Evolutionary conservation across 2,329 filamentous ascomycete species (phyloP).

Genomic region (Aspergillus sp.): DNA sequence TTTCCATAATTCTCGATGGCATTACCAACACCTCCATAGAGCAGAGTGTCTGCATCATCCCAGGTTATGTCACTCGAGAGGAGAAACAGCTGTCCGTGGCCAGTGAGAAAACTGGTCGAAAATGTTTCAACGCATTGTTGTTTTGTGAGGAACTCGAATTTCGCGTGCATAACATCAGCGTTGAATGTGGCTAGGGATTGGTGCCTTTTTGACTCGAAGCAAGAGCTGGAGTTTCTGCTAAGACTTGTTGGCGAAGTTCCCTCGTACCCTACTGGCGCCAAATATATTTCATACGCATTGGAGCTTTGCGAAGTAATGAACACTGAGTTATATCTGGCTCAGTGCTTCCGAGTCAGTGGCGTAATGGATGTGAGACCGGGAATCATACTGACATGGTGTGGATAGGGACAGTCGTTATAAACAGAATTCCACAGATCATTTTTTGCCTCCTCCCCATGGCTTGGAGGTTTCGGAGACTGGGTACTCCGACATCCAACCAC

Average conservation of each 20-base stretch:
- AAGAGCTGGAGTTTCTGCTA: background rate
- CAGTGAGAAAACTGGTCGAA: background rate
- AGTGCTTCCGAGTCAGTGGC: too few species aligned
- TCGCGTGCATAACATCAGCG: background rate
- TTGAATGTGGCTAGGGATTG: background rate
- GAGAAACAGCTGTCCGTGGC: background rate
- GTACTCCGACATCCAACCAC: constrained; percentile 48
- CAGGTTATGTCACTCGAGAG: background rate
- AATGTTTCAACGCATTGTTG: background rate
- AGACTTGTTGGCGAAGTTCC: background rate
- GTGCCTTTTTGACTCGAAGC: background rate
- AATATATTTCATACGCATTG: background rate
- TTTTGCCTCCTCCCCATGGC: constrained; percentile 31
- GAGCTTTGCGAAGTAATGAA: background rate
- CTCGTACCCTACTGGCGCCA: background rate
- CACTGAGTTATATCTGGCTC: constrained; percentile 7
- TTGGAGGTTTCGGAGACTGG: constrained; percentile 24
- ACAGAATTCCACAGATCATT: constrained; percentile 5
- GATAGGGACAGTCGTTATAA: constrained; percentile 4
- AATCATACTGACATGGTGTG: constrained; percentile 1
- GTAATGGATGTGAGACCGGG: too few species aligned
- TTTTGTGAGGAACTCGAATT: background rate
- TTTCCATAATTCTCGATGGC: too few species aligned
- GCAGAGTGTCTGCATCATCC: background rate
- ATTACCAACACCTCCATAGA: background rate